phyloP scores from a whole-genome alignment of 495 filamentous ascomycete genomes.

The Penicillium turbatum region DNA sequence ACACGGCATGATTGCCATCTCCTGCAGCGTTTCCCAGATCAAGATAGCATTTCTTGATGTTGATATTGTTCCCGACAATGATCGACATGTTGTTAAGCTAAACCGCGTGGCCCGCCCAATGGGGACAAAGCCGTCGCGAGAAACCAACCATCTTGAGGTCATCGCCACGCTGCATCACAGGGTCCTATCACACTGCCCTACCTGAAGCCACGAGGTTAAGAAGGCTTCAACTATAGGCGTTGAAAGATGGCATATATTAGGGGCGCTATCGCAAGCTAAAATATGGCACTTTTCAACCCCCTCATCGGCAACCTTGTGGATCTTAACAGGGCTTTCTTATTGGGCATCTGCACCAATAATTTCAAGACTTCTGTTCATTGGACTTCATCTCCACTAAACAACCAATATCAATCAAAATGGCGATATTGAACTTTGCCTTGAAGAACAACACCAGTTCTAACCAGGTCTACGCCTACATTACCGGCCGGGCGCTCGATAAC shows the following conservation, averaged over 20 bases:
- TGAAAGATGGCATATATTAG: constrained; percentile 5
- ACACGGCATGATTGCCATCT: constrained; percentile 21
- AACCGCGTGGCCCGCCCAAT: constrained; percentile 8
- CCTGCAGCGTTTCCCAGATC: not conserved
- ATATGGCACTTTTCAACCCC: not conserved
- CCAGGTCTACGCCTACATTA: constrained; percentile 66
- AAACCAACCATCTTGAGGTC: constrained; percentile 3
- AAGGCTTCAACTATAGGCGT: not conserved
- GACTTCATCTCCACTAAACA: not conserved
- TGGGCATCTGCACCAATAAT: constrained; percentile 7
- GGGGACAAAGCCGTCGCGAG: not conserved
- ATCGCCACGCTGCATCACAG: constrained; percentile 21
- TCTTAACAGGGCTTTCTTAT: constrained; percentile 2
- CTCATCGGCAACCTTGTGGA: constrained; percentile 11
- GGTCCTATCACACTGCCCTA: constrained; percentile 25
- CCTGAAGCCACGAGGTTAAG: not conserved
- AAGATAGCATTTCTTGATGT: not conserved
- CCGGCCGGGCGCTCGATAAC: constrained; percentile 58
- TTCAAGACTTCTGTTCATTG: not conserved
- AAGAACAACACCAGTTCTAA: constrained; percentile 59
- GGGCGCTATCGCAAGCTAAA: not conserved
- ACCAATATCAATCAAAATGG: constrained; percentile 21
- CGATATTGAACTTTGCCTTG: constrained; percentile 54
- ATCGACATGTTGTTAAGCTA: constrained; percentile 11
- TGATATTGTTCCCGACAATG: constrained; percentile 12